Evolutionary conservation across 805 yeast genomes (phyloP), one percentile per base, ranked within the genome.

Genomic region (Wickerhamomyces bisporus): DNA sequence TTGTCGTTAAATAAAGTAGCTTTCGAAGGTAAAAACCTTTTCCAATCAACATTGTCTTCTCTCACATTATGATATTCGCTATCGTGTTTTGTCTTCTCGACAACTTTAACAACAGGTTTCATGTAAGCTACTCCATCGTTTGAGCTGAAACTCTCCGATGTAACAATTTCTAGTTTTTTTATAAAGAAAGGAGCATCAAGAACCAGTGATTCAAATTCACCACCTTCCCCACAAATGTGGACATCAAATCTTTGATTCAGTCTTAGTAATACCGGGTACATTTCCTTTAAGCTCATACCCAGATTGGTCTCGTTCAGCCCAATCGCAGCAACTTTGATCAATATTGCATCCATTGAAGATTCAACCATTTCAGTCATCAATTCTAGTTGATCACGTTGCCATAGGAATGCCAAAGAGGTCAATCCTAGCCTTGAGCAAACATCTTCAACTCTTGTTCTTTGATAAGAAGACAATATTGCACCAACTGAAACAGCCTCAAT

Each of bases 151-250:
- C 33, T 45, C 24, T 52, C 48, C 13, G 42, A 38, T 12, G 42
- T 27, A 10, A 46, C 42, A 24, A 55, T 41, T 29, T 41, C 38
- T n/a, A 69, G 39, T 27, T 75, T 78, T 32, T 73, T 65, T 24
- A 62, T 64, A 63, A 91, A 93, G 43, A 86, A 81, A 0, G 96
- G 95, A 1, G 94, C 86, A 59, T 93, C 96, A 21, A 93, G 66
- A 3, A 91, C 98, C 48, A 91, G 65, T 0, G 96, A 82, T 58
- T 93, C 99, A 60, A 87, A 93, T 60, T 93, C 99, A 1, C 99
- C 99, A 25, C 99, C 99, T 66, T 93, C 99, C 12, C 99, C 99
- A 64, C 98, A 93, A 0, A 93, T 79, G 58, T 91, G 96, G 12
- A 89, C 85, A 2, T 89, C 95, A 61, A 76, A 89, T 58, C 66